Evolutionary conservation across 1,284 basidiomycete species (phyloP), one percentile per base, ranked within the genome.

Genomic region (Paramarasmius palmivorus): DNA sequence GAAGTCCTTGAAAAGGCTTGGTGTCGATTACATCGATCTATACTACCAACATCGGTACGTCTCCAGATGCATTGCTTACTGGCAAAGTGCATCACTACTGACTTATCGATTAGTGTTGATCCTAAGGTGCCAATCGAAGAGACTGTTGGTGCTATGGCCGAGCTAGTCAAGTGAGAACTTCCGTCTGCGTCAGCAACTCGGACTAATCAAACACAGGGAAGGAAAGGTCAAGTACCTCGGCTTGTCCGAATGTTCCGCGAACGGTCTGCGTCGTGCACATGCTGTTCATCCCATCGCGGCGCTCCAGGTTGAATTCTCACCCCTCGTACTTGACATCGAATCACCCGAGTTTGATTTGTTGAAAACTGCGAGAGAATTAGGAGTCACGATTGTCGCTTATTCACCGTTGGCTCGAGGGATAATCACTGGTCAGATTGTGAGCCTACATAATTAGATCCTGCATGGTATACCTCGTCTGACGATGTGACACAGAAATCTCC

Each of bases 211-310:
- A n/a, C n/a, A 12, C 20, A 75, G 76, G 54, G 73, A 68, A 26
- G 80, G 81, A 7, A 81, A 79, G 57, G 71, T 77, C 55, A 76
- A 73, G 53, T 73, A 78, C 61, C 66, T 83, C 29, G 81, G 81
- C 4, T 64, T 83, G 14, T 82, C 76, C 40, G 83, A 85, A 61
- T 53, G 51, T 37, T 53, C 51, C n/a, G 52, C 52, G 9, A 42
- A 52, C 29, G 49, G 52, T 40, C 68, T 86, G 8, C 75, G 79
- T 12, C 77, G 81, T 49, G 84, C 83, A 4, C 71, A 77, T 52
- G 72, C 73, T 5, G 71, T 78, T 6, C 72, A 76, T 54, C 75
- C 76, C 4, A 75, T 84, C 53, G 63, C 76, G 9, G 79, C 76
- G 6, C 61, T 83, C 14, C 78, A 84, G 59, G 67, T 80, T 35